Conservation (phyloP, 2,329 filamentous ascomycete species). For the Ceratocystis lukuohia region DNA sequence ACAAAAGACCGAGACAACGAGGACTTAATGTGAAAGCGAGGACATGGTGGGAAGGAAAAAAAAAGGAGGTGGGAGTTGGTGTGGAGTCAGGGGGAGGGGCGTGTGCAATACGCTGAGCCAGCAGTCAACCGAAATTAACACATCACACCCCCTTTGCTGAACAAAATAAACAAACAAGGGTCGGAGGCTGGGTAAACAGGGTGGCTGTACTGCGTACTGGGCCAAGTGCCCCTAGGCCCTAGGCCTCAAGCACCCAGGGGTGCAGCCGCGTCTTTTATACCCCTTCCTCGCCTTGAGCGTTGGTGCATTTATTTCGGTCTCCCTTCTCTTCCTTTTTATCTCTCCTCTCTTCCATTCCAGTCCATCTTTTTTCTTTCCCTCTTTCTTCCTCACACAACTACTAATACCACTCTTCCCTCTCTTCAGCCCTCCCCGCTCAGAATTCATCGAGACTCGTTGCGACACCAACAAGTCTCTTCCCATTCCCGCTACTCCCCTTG, state of each 20-base stretch:
- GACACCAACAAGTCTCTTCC: conserved; percentile 45
- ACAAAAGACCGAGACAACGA: conserved; percentile 11
- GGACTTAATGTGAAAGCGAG: neutral
- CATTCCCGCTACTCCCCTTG: conserved; percentile 39
- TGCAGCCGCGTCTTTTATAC: conserved; percentile 14
- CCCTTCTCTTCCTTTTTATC: conserved; percentile 5
- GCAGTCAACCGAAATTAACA: conserved; percentile 3
- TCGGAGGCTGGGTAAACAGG: conserved; percentile 11
- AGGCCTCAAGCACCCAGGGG: neutral
- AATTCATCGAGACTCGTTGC: conserved; percentile 51
- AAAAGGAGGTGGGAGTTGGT: conserved; percentile 10
- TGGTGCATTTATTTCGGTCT: conserved; percentile 7
- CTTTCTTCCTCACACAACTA: conserved; percentile 32
- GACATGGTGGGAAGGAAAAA: neutral
- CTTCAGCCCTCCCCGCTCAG: conserved; percentile 26
- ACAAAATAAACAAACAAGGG: conserved; percentile 19
- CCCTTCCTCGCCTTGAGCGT: conserved; percentile 12
- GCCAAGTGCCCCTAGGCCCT: neutral
- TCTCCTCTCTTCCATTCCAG: conserved; percentile 1
- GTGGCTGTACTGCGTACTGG: conserved; percentile 9
- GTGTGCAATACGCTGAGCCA: neutral
- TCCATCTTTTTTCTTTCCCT: neutral
- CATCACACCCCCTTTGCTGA: conserved; percentile 2
- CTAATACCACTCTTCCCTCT: conserved; percentile 16
- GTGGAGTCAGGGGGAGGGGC: neutral